A percentile compares a stretch with the other conserved stretches of the same genome.
Evolutionary conservation across 1,284 basidiomycete genomes (phyloP).

Genomic region (Ganoderma lucidum): DNA sequence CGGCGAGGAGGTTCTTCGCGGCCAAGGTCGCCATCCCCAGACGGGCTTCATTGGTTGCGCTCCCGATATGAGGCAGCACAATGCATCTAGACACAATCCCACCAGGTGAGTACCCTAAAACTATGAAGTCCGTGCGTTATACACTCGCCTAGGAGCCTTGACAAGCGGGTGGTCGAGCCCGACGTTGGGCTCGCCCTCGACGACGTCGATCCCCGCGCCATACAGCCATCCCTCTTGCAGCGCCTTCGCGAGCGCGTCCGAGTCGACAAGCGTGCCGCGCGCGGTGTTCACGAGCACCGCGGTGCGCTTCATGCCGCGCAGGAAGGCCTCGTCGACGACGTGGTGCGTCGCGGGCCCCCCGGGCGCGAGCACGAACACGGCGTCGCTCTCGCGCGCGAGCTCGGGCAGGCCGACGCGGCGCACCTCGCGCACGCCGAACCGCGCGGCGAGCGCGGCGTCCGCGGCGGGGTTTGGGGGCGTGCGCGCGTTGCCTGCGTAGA

Average conservation of each 20-base stretch:
- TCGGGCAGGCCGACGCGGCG: constrained; percentile 68
- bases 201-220: constrained; percentile 93
- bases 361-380: constrained; percentile 86
- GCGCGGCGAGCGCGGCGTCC: constrained; percentile 58
- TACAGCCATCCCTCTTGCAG: constrained; percentile 82
- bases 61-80: constrained; percentile 90
- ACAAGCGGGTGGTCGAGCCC: constrained; percentile 81
- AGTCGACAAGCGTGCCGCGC: constrained; percentile 88
- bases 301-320: constrained; percentile 86
- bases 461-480: constrained; percentile 54
- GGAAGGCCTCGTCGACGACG: constrained; percentile 75
- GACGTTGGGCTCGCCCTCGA: constrained; percentile 91
- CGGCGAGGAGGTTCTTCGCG: constrained; percentile 70
- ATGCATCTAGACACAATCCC: constrained; percentile 60
- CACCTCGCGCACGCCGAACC: constrained; percentile 61
- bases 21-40: constrained; percentile 83
- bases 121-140: constrained; percentile 1
- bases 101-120: constrained; percentile 7
- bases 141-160: constrained; percentile 70
- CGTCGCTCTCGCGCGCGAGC: constrained; percentile 80
- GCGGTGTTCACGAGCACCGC: constrained; percentile 84
- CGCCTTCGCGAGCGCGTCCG: constrained; percentile 85
- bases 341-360: constrained; percentile 79
- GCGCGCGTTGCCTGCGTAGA: constrained; percentile 69
- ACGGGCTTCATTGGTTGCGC: constrained; percentile 88